Evolutionary conservation across 2,329 filamentous ascomycete genomes (phyloP), one percentile per base, ranked within the genome.

Genomic region (Arthroderma sp.): DNA sequence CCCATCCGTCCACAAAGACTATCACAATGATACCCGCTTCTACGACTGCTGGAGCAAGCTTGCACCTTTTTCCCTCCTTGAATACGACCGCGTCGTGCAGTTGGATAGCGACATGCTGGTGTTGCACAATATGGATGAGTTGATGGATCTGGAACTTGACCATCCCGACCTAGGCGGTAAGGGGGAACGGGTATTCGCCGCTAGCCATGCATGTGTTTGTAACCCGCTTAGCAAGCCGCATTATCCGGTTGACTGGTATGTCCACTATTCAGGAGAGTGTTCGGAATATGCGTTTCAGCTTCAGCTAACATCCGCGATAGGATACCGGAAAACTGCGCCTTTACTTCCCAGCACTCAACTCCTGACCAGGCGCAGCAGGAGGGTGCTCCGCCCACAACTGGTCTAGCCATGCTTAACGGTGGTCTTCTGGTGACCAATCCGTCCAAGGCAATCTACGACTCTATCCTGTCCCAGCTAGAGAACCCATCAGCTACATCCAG

Each of bases 41-140:
- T 82, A 86, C 65, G 85, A 93, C 64, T 87, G 82, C 71, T 94
- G 86, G 86, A 84, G 75, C 63, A 94, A 94, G 66, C 75, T 94
- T 29, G 76, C 80, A 10, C 78, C 83, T 4, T 94, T 93, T 61
- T 79, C 76, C 22, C 70, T 94, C 30, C 72, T 72, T 11, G 78
- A 88, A 60, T 94, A 88, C 66, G 72, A 80, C 28, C 76, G 86
- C 36, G 77, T 94, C 31, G 83, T 93, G 32, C 83, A 86, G 65
- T 72, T 94, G 44, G 87, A 94, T 66, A 83, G 81, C 57, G 87
- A 94, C 66, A 94, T 94, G 86, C 67, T 94, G 42, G 78, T 86
- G 5, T 65, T 81, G 52, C 72, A 72, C 56, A 93, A 93, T 64
- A 94, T 94, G 84, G 87, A 94, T 61, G 86, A 93, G 67, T 69